Percentiles rank a stretch among this genome's conserved stretches.
Evolutionary conservation across 2,329 filamentous ascomycete genomes (phyloP).

Genomic region (Fusarium solani-melongenae): DNA sequence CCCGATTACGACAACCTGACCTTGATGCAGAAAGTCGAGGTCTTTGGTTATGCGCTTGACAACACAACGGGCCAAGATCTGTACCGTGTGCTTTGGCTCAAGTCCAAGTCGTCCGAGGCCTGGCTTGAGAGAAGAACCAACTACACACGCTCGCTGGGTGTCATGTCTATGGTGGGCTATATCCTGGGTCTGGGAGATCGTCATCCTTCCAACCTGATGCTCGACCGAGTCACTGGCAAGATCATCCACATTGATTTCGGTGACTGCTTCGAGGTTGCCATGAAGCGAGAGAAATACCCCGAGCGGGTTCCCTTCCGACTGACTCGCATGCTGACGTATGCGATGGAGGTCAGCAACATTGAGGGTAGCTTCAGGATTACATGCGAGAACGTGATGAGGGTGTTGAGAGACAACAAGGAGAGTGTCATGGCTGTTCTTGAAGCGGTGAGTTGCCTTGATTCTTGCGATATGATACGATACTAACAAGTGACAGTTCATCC

Average conservation of each 20-base stretch:
- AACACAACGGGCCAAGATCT: slow-evolving; percentile 99
- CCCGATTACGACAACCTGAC: slow-evolving; percentile 99
- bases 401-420: slow-evolving; percentile 96
- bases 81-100: slow-evolving; percentile 97
- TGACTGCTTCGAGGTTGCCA: slow-evolving; percentile 98
- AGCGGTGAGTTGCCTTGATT: slow-evolving; percentile 74
- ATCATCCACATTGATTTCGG: slow-evolving; percentile 99
- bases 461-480: not conserved
- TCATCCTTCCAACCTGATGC: slow-evolving; percentile 97
- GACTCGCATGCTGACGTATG: slow-evolving; percentile 98
- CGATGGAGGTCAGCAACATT: slow-evolving; percentile 99
- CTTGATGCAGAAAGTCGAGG: slow-evolving; percentile 99
- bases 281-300: slow-evolving; percentile 99
- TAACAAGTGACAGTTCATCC: slow-evolving; percentile 79
- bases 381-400: slow-evolving; percentile 98
- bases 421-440: slow-evolving; percentile 98
- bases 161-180: slow-evolving; percentile 99
- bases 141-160: slow-evolving; percentile 94
- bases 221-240: slow-evolving; percentile 94
- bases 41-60: slow-evolving; percentile 98
- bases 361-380: slow-evolving; percentile 98
- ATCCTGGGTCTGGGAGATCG: slow-evolving; percentile 96
- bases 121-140: slow-evolving; percentile 99
- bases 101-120: slow-evolving; percentile 97
- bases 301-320: slow-evolving; percentile 97